A percentile compares a stretch with the other conserved stretches of the same genome.
phyloP scores from a whole-genome alignment of 179 eudicot genomes.

The Gypsophila paniculata region DNA sequence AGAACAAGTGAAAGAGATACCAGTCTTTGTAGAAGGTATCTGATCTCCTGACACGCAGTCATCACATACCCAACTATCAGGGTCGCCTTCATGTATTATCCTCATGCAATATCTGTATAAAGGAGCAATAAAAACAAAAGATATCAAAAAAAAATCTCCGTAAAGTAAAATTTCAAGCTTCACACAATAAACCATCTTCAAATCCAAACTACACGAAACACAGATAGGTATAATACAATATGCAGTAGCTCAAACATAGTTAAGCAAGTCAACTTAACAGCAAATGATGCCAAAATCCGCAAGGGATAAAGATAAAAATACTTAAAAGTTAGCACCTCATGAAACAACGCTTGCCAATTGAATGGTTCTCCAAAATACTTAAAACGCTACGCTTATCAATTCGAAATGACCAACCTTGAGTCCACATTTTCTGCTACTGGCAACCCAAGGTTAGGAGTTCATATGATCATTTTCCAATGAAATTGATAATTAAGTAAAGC shows the following conservation, averaged over 20 bases:
- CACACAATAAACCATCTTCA: background rate
- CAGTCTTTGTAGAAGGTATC: conserved; percentile 17
- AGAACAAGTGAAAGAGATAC: conserved; percentile 8
- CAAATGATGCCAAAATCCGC: background rate
- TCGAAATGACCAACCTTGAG: too few species aligned
- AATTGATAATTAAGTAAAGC: too few species aligned
- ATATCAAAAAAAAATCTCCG: background rate
- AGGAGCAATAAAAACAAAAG: background rate
- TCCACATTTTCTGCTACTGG: background rate
- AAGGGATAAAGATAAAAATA: background rate
- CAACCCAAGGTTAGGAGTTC: background rate
- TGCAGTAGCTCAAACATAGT: background rate
- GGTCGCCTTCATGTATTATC: conserved; percentile 5
- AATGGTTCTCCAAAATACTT: too few species aligned
- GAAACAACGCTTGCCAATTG: too few species aligned
- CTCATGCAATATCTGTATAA: conserved; percentile 34
- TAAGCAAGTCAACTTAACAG: background rate
- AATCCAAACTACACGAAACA: too few species aligned
- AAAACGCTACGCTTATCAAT: too few species aligned
- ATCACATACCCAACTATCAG: conserved; percentile 31
- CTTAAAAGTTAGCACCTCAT: background rate
- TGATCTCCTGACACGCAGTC: conserved; percentile 21
- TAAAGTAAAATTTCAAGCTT: conserved; percentile 1
- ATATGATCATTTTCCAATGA: too few species aligned
- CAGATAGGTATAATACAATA: background rate